Base-by-base conservation (phyloP, 1,139 yeast genomes). In the Pichia sp. region DNA sequence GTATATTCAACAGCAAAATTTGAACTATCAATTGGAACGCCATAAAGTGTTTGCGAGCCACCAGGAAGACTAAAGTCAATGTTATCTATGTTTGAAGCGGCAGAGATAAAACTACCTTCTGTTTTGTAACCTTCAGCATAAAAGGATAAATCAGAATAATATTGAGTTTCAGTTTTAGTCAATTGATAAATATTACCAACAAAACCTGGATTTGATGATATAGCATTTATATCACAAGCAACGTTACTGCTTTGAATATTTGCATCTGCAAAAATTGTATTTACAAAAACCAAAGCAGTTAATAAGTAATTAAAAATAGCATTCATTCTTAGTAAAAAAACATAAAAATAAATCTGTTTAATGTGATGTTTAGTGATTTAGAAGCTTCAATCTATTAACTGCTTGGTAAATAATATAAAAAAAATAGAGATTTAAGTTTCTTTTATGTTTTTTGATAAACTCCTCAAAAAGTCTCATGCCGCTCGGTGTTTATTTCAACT, bases 1-100 rank as follows among this genome's bases (percentile, higher is more conserved):
- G 45, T 44, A 18, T 39, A 47, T 37, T 49, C 51, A 27, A 47
- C 36, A 31, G 46, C 48, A 46, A 47, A 46, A 36, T 44, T 49
- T 6, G 51, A 37, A 28, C 25, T 39, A 11, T 46, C 29, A 33
- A 48, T 9, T 6, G 8, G 1, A 32, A 41, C 38, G 32, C 48
- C 52, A 29, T 37, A 43, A 7, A 48, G 18, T 1, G 8, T 34
- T 29, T 29, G 39, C 2, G 27, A 9, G n/a, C 43, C 48, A 10
- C 48, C 44, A 28, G 46, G 43, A 32, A 42, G 35, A 45, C 43
- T 35, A 18, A 41, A 48, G 28, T 30, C 29, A 28, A 48, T 35
- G 18, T 42, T 7, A 26, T 43, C 32, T 29, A 51, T 34, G 34
- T 34, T 33, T 5, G 30, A 27, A 25, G 45, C 47, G 2, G 44